Percentiles rank a stretch among this genome's conserved stretches.
Evolutionary conservation across 352 stramenopile genomes (phyloP).

Genomic region (Pythium phragmitis): DNA sequence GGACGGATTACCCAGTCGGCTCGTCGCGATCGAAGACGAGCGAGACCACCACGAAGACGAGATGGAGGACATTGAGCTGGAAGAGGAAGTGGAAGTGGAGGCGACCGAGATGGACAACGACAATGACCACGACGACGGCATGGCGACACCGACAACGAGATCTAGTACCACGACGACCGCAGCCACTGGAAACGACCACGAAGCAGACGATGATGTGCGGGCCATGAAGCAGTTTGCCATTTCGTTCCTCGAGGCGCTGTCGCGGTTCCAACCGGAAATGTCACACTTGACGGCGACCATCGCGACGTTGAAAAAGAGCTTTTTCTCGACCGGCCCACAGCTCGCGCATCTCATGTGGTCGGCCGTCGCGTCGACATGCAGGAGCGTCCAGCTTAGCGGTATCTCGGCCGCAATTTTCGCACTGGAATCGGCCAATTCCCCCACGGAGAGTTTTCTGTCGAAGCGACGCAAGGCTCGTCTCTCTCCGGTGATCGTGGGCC

Average conservation of each 20-base stretch:
- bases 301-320: constrained; percentile 63
- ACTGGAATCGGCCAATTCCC: constrained; percentile 27
- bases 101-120: constrained; percentile 21
- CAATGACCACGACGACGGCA: constrained; percentile 26
- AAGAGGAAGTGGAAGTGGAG: constrained; percentile 14
- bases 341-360: constrained; percentile 79
- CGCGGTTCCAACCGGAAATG: constrained; percentile 70
- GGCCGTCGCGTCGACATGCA: constrained; percentile 58
- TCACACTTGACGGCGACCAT: constrained; percentile 50
- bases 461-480: constrained; percentile 14
- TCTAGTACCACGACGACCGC: no score
- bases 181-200: not conserved
- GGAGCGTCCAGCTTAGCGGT: constrained; percentile 63
- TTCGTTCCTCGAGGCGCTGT: constrained; percentile 61
- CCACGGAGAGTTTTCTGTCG: constrained; percentile 24
- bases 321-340: constrained; percentile 66
- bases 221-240: constrained; percentile 79
- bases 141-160: not conserved
- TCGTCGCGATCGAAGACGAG: constrained; percentile 39
- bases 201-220: constrained; percentile 48
- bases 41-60: constrained; percentile 33
- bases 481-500: constrained; percentile 15
- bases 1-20: constrained; percentile 41
- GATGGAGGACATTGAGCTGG: constrained; percentile 31
- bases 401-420: constrained; percentile 67